Evolutionary conservation across 2,329 filamentous ascomycete genomes (phyloP).

Genomic region (Phialemonium atrogriseum): DNA sequence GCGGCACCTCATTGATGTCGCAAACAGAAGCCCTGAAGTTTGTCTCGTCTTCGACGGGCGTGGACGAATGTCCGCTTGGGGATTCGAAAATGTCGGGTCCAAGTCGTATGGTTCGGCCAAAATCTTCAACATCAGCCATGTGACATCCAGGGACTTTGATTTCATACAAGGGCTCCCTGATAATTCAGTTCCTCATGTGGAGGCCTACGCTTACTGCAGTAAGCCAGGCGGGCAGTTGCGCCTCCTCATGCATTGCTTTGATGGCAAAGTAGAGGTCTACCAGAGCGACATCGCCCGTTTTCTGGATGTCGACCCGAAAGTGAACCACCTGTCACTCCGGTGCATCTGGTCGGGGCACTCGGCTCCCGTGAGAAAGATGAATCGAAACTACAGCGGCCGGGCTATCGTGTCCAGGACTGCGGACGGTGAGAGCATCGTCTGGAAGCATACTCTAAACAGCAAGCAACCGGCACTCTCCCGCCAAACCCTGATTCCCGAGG

Average conservation of each 20-base stretch:
- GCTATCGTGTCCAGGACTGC: conserved; percentile 75
- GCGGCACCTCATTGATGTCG: conserved; percentile 77
- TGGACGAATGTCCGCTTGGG: conserved; percentile 87
- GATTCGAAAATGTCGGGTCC: conserved; percentile 75
- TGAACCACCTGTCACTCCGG: conserved; percentile 51
- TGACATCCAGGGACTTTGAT: conserved; percentile 49
- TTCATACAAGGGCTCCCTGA: conserved; percentile 26
- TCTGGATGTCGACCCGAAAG: conserved; percentile 62
- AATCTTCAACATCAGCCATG: conserved; percentile 80
- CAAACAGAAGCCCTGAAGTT: conserved; percentile 78
- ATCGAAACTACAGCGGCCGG: conserved; percentile 73
- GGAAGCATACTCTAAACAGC: conserved; percentile 56
- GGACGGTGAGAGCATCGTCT: conserved; percentile 72
- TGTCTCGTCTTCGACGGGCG: conserved; percentile 77
- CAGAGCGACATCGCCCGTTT: conserved; percentile 70
- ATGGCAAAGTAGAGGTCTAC: conserved; percentile 77
- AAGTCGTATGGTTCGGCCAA: conserved; percentile 57
- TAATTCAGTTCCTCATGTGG: conserved; percentile 40
- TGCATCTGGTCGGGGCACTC: conserved; percentile 80
- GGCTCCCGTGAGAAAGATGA: conserved; percentile 71
- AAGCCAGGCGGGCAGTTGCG: conserved; percentile 55
- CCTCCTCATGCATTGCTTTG: conserved; percentile 74
- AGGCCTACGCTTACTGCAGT: conserved; percentile 67
- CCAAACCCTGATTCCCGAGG: conserved; percentile 59
- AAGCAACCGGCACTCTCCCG: conserved; percentile 49